Evolutionary conservation across 306 rosid genomes (phyloP).

Genomic region (Heteromeles arbutifolia): DNA sequence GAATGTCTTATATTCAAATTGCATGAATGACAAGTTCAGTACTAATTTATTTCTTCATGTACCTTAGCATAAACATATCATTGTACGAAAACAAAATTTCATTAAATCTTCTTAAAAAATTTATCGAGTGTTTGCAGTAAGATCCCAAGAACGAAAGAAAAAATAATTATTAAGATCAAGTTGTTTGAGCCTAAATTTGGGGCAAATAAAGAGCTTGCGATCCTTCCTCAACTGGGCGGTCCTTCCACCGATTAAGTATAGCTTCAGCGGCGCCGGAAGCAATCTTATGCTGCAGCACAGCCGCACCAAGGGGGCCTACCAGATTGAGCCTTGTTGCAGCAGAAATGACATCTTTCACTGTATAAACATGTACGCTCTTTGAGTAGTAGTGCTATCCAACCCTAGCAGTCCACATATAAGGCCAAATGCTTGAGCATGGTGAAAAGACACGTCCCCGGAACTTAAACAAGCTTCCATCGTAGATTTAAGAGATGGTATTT

Average conservation of each 20-base stretch:
- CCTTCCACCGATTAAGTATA: not conserved
- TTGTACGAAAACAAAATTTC: too few species aligned
- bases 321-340: not conserved
- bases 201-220: not conserved
- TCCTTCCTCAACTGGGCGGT: not conserved
- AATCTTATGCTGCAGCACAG: not conserved
- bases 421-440: constrained; percentile 69
- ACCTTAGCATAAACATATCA: too few species aligned
- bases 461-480: constrained; percentile 42
- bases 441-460: constrained; percentile 46
- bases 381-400: not conserved
- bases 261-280: not conserved
- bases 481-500: constrained; percentile 50
- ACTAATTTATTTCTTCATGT: too few species aligned
- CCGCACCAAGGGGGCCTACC: not conserved
- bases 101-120: too few species aligned
- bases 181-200: too few species aligned
- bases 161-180: too few species aligned
- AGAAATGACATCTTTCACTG: not conserved
- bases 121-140: too few species aligned
- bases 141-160: too few species aligned
- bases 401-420: not conserved
- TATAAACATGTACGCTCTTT: not conserved
- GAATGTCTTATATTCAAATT: too few species aligned
- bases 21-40: too few species aligned